A percentile compares a stretch with the other conserved stretches of the same genome.
phyloP scores from a whole-genome alignment of 805 yeast species.

The Candida coleopterorum region DNA sequence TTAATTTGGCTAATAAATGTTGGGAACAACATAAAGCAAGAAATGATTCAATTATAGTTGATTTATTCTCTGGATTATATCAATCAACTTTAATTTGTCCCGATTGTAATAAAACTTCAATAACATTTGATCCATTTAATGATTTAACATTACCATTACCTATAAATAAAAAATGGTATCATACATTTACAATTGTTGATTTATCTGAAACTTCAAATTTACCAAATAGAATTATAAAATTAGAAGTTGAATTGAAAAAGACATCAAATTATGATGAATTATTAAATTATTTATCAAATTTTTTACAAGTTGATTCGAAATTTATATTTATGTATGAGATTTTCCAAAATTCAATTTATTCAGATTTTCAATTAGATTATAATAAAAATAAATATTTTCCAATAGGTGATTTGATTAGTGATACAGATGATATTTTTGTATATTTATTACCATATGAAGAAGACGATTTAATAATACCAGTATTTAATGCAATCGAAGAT shows the following conservation, averaged over 20 bases:
- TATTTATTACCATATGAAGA: slow-evolving; percentile 51
- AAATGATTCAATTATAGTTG: slow-evolving; percentile 80
- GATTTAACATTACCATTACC: slow-evolving; percentile 91
- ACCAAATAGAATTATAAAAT: slow-evolving; percentile 20
- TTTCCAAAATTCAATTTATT: slow-evolving; percentile 64
- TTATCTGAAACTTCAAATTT: slow-evolving; percentile 19
- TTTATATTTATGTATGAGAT: slow-evolving; percentile 37
- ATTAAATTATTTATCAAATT: slow-evolving; percentile 53
- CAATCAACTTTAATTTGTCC: slow-evolving; percentile 91
- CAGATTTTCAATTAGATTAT: slow-evolving; percentile 58
- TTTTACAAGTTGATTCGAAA: slow-evolving; percentile 26
- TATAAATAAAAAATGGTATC: slow-evolving; percentile 65
- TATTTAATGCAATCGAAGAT: slow-evolving; percentile 43
- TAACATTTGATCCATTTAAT: slow-evolving; percentile 91
- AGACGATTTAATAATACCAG: slow-evolving; percentile 49
- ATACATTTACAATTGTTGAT: slow-evolving; percentile 59
- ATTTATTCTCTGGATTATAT: slow-evolving; percentile 85
- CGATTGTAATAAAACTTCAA: slow-evolving; percentile 67
- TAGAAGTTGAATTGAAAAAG: slow-evolving; percentile 72
- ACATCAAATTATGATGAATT: slow-evolving; percentile 61
- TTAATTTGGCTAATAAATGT: slow-evolving; percentile 63
- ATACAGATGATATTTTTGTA: slow-evolving; percentile 60
- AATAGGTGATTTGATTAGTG: slow-evolving; percentile 59
- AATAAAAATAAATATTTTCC: slow-evolving; percentile 55
- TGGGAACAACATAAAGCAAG: slow-evolving; percentile 78